Conservation (phyloP, 2,329 filamentous ascomycete species). For the Aspergillus pseudoviridinutans region DNA sequence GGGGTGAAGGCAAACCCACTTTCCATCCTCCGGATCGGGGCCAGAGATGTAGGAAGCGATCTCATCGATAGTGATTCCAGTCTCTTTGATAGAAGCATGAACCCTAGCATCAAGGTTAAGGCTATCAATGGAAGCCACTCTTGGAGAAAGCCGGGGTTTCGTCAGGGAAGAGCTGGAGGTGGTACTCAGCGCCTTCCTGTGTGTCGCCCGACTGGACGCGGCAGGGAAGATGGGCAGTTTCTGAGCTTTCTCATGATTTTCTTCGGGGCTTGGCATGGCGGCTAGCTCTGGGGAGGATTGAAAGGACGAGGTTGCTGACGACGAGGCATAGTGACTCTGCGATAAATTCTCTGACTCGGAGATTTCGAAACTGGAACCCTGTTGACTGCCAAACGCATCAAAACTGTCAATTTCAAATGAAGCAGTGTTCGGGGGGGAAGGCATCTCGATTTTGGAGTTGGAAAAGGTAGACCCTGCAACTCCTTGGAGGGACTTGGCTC, state of each 20-base stretch:
- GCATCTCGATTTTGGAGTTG: slow-evolving; percentile 43
- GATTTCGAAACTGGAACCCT: slow-evolving; percentile 27
- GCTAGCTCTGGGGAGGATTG: slow-evolving; percentile 52
- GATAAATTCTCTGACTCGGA: slow-evolving; percentile 21
- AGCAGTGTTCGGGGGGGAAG: slow-evolving; percentile 55
- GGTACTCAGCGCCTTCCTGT: slow-evolving; percentile 16
- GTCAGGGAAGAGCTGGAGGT: slow-evolving; percentile 22
- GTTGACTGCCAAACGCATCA: slow-evolving; percentile 55
- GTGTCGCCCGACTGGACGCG: slow-evolving; percentile 20
- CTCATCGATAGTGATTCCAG: slow-evolving; percentile 82
- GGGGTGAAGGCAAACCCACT: slow-evolving; percentile 72
- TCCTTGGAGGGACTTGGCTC: slow-evolving; percentile 47
- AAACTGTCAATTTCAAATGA: slow-evolving; percentile 45
- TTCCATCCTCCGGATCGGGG: slow-evolving; percentile 68
- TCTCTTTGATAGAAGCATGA: slow-evolving; percentile 65
- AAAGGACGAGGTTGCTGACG: slow-evolving; percentile 48
- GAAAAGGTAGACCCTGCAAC: slow-evolving; percentile 28
- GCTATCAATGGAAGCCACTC: slow-evolving; percentile 45
- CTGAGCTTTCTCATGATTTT: slow-evolving; percentile 19
- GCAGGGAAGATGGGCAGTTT: slow-evolving; percentile 30
- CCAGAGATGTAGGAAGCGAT: slow-evolving; percentile 71
- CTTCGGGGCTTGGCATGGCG: slow-evolving; percentile 33
- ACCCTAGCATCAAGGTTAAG: slow-evolving; percentile 52
- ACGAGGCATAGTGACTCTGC: slow-evolving; percentile 40
- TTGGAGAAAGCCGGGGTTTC: slow-evolving; percentile 39